Conservation (phyloP, 2,329 filamentous ascomycete species). For the Fusarium falciforme region DNA sequence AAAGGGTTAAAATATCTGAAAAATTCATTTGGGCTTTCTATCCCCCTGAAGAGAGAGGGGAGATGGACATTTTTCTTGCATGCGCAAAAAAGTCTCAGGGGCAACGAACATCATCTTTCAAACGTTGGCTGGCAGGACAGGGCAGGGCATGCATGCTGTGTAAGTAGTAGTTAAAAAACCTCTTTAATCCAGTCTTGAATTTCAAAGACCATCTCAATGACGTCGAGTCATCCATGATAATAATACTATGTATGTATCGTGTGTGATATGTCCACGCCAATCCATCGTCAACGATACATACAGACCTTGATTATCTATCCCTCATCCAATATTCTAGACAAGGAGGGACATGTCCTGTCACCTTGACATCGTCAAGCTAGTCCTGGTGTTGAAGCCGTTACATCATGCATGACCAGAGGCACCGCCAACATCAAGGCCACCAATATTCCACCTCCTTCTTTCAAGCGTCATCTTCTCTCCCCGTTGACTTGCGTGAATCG, state of each 20-base stretch:
- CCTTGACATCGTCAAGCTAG: not conserved
- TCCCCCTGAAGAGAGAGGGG: not conserved
- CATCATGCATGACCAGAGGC: not conserved
- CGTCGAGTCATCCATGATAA: not conserved
- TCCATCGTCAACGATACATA: not conserved
- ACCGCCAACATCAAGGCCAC: not conserved
- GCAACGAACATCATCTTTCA: not conserved
- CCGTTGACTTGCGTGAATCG: constrained; percentile 10
- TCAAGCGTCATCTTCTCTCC: not conserved
- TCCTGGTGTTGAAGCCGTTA: not conserved
- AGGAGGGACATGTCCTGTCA: not conserved
- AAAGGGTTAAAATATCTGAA: not conserved
- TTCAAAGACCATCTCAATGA: not conserved
- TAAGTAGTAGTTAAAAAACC: not conserved
- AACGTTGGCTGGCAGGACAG: not conserved
- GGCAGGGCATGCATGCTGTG: not conserved
- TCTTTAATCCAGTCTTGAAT: constrained; percentile 23
- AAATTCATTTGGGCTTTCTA: not conserved
- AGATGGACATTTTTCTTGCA: not conserved
- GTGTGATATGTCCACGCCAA: not conserved
- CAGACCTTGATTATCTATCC: not conserved
- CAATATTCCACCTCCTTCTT: constrained; percentile 1
- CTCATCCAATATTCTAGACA: not conserved
- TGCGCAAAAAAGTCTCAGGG: not conserved
- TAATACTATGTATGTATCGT: not conserved